Percentiles rank a stretch among this genome's conserved stretches.
phyloP scores from a whole-genome alignment of 2,329 filamentous ascomycete genomes.

The Monosporascus sp. region DNA sequence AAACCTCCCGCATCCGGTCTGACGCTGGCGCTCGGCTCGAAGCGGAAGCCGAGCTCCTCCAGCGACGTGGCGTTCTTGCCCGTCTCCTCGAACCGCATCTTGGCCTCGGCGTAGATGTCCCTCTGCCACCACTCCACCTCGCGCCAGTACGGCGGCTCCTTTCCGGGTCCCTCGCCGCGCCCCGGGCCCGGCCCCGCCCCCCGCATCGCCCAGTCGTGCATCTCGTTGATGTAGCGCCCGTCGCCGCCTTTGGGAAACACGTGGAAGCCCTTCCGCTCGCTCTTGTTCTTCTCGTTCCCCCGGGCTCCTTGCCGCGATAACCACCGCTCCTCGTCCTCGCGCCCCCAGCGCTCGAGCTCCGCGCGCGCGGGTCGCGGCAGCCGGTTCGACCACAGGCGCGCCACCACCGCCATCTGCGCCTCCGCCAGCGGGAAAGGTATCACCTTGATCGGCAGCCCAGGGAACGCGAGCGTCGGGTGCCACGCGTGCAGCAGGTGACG shows the following conservation, averaged over 20 bases:
- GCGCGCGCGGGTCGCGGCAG: constrained; percentile 56
- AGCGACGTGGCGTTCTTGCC: constrained; percentile 62
- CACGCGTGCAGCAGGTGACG: constrained; percentile 72
- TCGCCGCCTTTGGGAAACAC: constrained; percentile 53
- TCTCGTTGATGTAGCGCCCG: constrained; percentile 62
- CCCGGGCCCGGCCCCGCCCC: constrained; percentile 21
- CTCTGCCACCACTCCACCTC: constrained; percentile 69
- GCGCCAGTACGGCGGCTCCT: constrained; percentile 67
- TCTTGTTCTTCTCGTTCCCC: constrained; percentile 28
- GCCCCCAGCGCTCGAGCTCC: constrained; percentile 69
- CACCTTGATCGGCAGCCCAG: constrained; percentile 71
- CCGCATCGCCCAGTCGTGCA: constrained; percentile 56
- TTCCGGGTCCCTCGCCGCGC: constrained; percentile 44
- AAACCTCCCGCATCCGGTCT: background rate
- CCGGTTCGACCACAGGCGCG: constrained; percentile 70
- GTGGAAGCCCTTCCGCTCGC: constrained; percentile 44
- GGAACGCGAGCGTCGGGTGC: constrained; percentile 74
- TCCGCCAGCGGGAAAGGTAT: constrained; percentile 83
- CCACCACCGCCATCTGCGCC: constrained; percentile 70
- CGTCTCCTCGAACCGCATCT: constrained; percentile 62
- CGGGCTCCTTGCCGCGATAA: constrained; percentile 28
- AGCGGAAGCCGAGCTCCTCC: constrained; percentile 67
- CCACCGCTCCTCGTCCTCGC: constrained; percentile 44
- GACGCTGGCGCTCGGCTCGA: constrained; percentile 25
- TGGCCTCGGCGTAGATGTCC: constrained; percentile 61